Base-by-base conservation (phyloP, 257 asterid genomes). In the Rubia yunnanensis region DNA sequence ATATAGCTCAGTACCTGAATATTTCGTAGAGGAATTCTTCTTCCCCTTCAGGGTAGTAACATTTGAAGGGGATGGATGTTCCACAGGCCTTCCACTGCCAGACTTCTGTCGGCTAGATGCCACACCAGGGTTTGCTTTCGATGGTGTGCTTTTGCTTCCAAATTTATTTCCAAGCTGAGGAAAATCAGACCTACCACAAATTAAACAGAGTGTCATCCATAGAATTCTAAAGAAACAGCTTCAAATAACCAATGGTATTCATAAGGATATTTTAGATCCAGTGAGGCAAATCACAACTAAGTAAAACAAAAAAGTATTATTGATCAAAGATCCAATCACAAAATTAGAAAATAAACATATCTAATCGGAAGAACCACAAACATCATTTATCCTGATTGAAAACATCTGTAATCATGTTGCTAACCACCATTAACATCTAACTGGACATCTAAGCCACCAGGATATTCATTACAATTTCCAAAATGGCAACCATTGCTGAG, bases 151-250 rank as follows among this genome's bases (percentile, higher is more conserved):
- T 84, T 86, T 88, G 83, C 77, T 81, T 77, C 92, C 96, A 85
- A 76, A 57, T 70, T 82, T 81, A 65, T 76, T 76, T 54, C 85
- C 83, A 49, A 90, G 88, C 70, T 86, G 89, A 50, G 97, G 96
- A 71, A 80, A 94, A 65, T 79, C 94, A 15, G 81, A 76, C 82
- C 99, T 94, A 91, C 77, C 75, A 41, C 52, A 31, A 36, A 65
- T 53, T 28, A 62, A 46, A 76, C 11, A 60, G n/a, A 66, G 39
- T 20, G 28, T 56, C 49, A 30, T 28, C 34, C 28, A 10, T 28
- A 46, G 22, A 34, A 65, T 32, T 15, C 14, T 9, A 18, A 49
- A 49, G 20, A 1, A 3, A 30, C 22, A 10, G 60, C 50, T 50
- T 32, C 31, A 65, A n/a, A 50, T 18, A 32, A 30, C 30, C 48